phyloP scores from a whole-genome alignment of 1,284 basidiomycete species.

The Cryptococcus floricola region DNA sequence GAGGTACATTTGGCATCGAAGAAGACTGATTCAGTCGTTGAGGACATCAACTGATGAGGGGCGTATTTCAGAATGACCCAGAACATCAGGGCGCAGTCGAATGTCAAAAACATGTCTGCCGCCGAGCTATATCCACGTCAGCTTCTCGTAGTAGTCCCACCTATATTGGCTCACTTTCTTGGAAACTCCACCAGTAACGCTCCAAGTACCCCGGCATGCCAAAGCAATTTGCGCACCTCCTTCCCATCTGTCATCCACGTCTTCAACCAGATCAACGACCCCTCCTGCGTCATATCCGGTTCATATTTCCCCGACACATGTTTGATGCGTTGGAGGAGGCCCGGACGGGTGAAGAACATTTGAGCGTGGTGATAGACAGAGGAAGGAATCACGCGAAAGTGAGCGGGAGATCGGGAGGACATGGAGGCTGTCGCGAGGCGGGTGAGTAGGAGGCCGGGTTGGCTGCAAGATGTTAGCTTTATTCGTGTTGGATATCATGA shows the following conservation, averaged over 20 bases:
- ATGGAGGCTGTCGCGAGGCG: conserved; percentile 23
- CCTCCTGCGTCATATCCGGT: conserved; percentile 25
- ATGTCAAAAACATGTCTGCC: conserved; percentile 33
- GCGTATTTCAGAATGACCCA: conserved; percentile 35
- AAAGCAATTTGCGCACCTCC: conserved; percentile 24
- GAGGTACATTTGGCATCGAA: conserved; percentile 31
- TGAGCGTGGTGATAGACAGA: conserved; percentile 32
- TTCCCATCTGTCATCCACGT: conserved; percentile 23
- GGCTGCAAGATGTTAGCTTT: conserved; percentile 6
- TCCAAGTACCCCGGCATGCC: conserved; percentile 31
- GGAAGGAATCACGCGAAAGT: conserved; percentile 24
- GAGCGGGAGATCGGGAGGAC: conserved; percentile 15
- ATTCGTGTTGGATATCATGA: background rate
- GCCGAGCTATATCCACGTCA: conserved; percentile 13
- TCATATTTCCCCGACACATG: conserved; percentile 30
- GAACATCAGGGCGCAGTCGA: conserved; percentile 32
- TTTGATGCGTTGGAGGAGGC: conserved; percentile 28
- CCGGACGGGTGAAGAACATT: conserved; percentile 28
- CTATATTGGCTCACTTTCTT: conserved; percentile 20
- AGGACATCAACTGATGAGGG: conserved; percentile 12
- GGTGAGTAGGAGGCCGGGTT: conserved; percentile 23
- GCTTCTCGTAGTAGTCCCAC: background rate
- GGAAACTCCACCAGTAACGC: conserved; percentile 30
- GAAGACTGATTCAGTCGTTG: conserved; percentile 13
- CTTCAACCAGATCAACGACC: conserved; percentile 25